phyloP scores from a whole-genome alignment of 805 yeast genomes.

The Candida adriatica region DNA sequence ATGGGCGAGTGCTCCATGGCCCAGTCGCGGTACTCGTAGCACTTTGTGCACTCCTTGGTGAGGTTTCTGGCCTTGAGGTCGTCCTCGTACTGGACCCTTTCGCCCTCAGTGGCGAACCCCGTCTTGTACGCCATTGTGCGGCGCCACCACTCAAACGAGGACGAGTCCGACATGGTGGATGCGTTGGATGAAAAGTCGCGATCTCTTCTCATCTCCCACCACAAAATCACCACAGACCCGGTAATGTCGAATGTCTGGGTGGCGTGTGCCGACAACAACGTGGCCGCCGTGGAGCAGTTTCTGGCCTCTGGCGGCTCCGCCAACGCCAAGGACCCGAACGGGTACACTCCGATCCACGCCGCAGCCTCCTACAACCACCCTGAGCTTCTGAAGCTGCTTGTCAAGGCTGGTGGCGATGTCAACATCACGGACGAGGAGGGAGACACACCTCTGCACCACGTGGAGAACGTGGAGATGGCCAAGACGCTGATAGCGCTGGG shows the following conservation, averaged over 20 bases:
- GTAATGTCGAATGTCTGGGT: conserved; percentile 68
- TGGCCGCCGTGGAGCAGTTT: conserved; percentile 47
- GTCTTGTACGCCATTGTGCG: conserved; percentile 64
- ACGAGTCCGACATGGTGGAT: background rate
- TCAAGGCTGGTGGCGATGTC: conserved; percentile 65
- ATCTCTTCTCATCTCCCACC: background rate
- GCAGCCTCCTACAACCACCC: conserved; percentile 89
- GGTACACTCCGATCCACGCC: conserved; percentile 96
- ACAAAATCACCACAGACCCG: background rate
- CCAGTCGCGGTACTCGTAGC: conserved; percentile 78
- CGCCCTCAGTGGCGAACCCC: conserved; percentile 55
- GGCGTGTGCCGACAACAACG: conserved; percentile 84
- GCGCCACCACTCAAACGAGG: conserved; percentile 70
- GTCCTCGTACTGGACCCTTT: conserved; percentile 46
- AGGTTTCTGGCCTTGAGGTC: conserved; percentile 40
- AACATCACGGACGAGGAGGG: conserved; percentile 85
- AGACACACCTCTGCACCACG: conserved; percentile 92
- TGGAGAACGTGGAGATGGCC: conserved; percentile 66
- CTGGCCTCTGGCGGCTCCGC: conserved; percentile 53
- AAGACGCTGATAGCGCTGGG: conserved; percentile 58
- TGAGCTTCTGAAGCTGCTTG: conserved; percentile 54
- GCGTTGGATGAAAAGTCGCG: no score
- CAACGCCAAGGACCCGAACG: conserved; percentile 80
- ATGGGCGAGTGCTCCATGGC: conserved; percentile 75
- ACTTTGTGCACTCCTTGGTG: conserved; percentile 52